Evolutionary conservation across 2,329 filamentous ascomycete genomes (phyloP).

Genomic region (Alternaria tenuissima): DNA sequence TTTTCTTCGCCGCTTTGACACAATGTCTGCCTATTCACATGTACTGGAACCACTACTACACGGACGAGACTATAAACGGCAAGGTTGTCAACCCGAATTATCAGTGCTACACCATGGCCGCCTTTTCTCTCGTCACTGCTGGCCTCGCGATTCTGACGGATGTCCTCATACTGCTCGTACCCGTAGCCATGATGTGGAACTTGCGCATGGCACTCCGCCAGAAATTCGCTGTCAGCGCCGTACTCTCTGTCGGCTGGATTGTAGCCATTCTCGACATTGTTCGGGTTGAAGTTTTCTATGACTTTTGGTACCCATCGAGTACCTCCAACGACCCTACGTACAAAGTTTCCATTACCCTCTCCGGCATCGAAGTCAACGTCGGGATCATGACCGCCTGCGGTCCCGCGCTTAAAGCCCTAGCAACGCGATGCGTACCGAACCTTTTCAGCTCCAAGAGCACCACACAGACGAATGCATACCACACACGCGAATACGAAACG

Average conservation of each 20-base stretch:
- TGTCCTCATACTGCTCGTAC: background rate
- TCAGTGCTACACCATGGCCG: background rate
- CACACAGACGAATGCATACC: background rate
- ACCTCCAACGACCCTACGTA: background rate
- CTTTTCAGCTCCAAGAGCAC: background rate
- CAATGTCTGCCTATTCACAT: background rate
- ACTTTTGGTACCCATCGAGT: background rate
- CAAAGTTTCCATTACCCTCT: background rate
- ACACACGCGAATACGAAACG: background rate
- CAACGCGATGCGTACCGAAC: background rate
- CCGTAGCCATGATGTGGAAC: background rate
- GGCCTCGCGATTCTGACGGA: background rate
- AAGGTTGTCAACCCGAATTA: background rate
- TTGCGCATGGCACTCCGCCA: background rate
- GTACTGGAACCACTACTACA: background rate
- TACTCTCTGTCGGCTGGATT: background rate
- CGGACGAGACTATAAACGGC: background rate
- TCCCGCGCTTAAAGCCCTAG: background rate
- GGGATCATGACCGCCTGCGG: background rate
- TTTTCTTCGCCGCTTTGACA: background rate
- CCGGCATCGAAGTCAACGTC: background rate
- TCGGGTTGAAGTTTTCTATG: background rate
- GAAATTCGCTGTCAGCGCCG: background rate
- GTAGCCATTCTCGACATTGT: background rate
- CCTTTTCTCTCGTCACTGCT: background rate